Evolutionary conservation across 441 rosid species (phyloP).

Genomic region (Mallotus japonicus): DNA sequence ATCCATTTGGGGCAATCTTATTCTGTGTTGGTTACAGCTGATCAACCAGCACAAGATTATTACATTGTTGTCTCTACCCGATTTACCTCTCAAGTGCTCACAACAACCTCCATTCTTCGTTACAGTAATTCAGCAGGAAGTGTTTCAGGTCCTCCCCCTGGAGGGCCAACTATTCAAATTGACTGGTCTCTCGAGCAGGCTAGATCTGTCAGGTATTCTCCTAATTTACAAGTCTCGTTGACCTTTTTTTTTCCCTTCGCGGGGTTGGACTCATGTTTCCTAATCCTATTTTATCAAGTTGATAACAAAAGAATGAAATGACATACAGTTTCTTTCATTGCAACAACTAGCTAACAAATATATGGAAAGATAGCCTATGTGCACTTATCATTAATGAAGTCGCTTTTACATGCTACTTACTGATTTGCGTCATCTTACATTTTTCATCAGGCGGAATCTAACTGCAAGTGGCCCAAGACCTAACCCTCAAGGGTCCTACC

Average conservation of each 20-base stretch:
- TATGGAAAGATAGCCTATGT: neutral
- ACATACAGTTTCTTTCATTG: too few relatives aligned
- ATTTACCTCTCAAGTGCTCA: slow-evolving; percentile 55
- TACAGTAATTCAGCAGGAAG: slow-evolving; percentile 55
- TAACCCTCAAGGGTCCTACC: slow-evolving; percentile 84
- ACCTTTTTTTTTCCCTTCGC: too few relatives aligned
- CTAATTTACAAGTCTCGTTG: neutral
- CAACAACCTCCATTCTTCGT: slow-evolving; percentile 57
- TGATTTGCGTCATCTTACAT: neutral
- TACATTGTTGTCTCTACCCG: slow-evolving; percentile 59
- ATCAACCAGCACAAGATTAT: slow-evolving; percentile 61
- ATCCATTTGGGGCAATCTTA: slow-evolving; percentile 77
- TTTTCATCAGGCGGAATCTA: slow-evolving; percentile 47
- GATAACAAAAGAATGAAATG: too few relatives aligned
- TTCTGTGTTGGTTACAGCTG: slow-evolving; percentile 65
- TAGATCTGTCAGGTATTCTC: slow-evolving; percentile 55
- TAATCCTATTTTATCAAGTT: neutral
- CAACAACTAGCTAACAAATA: too few relatives aligned
- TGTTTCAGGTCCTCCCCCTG: slow-evolving; percentile 63
- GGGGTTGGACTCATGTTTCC: too few relatives aligned
- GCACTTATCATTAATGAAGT: neutral
- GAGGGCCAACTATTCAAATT: slow-evolving; percentile 48
- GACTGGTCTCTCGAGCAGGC: slow-evolving; percentile 84
- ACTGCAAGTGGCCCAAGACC: slow-evolving; percentile 79
- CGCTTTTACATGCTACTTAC: neutral